A percentile compares a stretch with the other conserved stretches of the same genome.
Evolutionary conservation across 768 basidiomycete species (phyloP).

Genomic region (Leucocoprinus leucothites): DNA sequence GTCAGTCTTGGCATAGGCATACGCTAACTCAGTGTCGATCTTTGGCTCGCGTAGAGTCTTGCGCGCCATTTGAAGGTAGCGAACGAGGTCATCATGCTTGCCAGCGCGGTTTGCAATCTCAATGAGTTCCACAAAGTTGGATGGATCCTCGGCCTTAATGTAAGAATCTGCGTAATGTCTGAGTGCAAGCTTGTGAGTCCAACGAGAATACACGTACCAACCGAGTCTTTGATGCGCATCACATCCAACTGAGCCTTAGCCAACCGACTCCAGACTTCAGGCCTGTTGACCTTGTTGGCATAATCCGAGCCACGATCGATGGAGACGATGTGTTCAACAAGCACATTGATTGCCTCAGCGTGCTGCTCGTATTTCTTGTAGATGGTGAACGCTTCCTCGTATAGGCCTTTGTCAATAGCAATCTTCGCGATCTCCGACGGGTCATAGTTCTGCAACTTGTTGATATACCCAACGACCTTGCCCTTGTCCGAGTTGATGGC

Average conservation of each 20-base stretch:
- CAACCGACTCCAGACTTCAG: conserved; percentile 95
- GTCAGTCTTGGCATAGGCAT: conserved; percentile 94
- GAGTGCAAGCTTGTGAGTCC: not conserved
- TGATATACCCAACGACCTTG: conserved; percentile 97
- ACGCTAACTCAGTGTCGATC: conserved; percentile 97
- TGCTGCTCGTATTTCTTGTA: conserved; percentile 98
- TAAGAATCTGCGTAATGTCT: conserved; percentile 69
- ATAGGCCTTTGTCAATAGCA: conserved; percentile 92
- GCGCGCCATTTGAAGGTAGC: conserved; percentile 98
- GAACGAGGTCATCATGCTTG: conserved; percentile 91
- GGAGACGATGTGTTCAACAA: conserved; percentile 97
- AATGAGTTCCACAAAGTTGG: conserved; percentile 92
- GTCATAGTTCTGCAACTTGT: conserved; percentile 95
- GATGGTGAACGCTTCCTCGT: conserved; percentile 95
- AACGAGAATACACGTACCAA: conserved; percentile 53
- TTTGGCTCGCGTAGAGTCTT: conserved; percentile 95
- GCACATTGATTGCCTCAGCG: conserved; percentile 92
- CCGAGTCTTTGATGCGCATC: conserved; percentile 95
- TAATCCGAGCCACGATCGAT: conserved; percentile 96
- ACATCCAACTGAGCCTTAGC: conserved; percentile 99
- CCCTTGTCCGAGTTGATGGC: conserved; percentile 98
- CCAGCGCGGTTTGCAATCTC: conserved; percentile 95
- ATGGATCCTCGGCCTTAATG: conserved; percentile 94
- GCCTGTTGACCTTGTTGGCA: conserved; percentile 93
- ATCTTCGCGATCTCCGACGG: conserved; percentile 93